Percentiles rank a stretch among this genome's conserved stretches.
Conservation (phyloP, 495 filamentous ascomycete genomes). For the Podospora conica region DNA sequence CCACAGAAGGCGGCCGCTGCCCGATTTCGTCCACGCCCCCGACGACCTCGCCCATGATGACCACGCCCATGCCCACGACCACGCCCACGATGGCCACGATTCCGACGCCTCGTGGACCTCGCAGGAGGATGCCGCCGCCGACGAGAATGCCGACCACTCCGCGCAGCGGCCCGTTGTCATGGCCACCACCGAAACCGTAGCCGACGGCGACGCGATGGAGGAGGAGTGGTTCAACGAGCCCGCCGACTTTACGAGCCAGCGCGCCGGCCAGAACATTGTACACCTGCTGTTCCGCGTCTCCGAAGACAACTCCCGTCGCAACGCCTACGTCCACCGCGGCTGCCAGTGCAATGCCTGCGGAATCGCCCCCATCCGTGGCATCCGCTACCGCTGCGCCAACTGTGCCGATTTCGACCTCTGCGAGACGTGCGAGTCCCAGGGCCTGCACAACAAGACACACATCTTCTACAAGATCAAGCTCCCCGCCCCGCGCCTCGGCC, state of each 20-base stretch:
- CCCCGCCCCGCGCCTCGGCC: slow-evolving; percentile 41
- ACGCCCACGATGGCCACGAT: slow-evolving; percentile 4
- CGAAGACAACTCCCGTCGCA: slow-evolving; percentile 70
- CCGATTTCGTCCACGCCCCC: slow-evolving; percentile 6
- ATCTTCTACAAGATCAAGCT: slow-evolving; percentile 80
- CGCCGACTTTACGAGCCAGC: slow-evolving; percentile 38
- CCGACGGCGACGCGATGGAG: slow-evolving; percentile 53
- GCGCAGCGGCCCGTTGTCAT: slow-evolving; percentile 27
- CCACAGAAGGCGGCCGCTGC: slow-evolving; percentile 33
- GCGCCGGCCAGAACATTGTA: slow-evolving; percentile 68
- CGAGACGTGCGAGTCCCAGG: slow-evolving; percentile 79
- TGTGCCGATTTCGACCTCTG: slow-evolving; percentile 90
- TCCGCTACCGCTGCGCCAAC: slow-evolving; percentile 86
- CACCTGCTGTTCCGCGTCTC: slow-evolving; percentile 72
- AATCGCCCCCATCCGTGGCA: slow-evolving; percentile 79
- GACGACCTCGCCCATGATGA: slow-evolving; percentile 17
- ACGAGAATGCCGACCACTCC: slow-evolving; percentile 36
- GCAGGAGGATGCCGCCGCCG: slow-evolving; percentile 38
- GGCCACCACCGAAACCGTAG: slow-evolving; percentile 50
- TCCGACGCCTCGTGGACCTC: slow-evolving; percentile 29
- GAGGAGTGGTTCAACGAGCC: slow-evolving; percentile 50
- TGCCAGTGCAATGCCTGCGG: slow-evolving; percentile 86
- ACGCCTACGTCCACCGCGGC: slow-evolving; percentile 91
- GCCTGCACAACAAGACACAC: slow-evolving; percentile 84
- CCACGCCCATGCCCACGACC: slow-evolving; percentile 8